Evolutionary conservation across 108 stramenopile species (phyloP), one percentile per base, ranked within the genome.

Genomic region (Schizochytrium sp.): DNA sequence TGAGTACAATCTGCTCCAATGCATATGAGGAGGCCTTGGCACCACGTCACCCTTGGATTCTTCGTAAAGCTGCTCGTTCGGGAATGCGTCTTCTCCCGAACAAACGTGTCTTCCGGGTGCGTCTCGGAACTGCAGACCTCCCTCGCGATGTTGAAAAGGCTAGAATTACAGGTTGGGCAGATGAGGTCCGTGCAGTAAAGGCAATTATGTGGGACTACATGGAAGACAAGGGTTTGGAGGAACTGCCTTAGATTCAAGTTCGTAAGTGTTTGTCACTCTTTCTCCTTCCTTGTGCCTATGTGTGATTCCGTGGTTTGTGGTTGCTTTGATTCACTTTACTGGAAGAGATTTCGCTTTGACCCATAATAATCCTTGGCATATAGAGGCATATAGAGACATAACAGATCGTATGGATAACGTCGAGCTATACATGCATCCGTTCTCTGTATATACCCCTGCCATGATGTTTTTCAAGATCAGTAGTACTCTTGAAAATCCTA

Each of bases 1-100:
- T 83, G 28, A 7, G 8, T 5, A 83, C 76, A n/a, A 83, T 83
- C 47, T 83, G 76, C 76, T 83, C 76, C 5, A 83, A 83, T n/a
- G 76, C 55, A 0, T 83, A 83, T 1, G 76, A 83, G 3, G 76
- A 83, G 45, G 55, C 76, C 47, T 53, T 83, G 17, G 76, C 76
- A 5, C 76, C 76, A 0, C 47, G 76, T 0, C 76, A 83, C 53
- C 28, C 8, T 50, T 83, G 76, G 76, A 17, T 83, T 42, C 76
- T 83, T 10, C 76, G 76, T n/a, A 83, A 83, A 53, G 76, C 76
- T 0, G 76, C 76, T 5, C 76, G 76, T 40, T 83, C 76, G 2
- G 76, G 76, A 17, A 83, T 83, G 76, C 50, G 76, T 1, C 53
- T 83, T 10, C 47, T 83, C 15, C 76, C 76, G 7, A 50, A 46